Base-by-base conservation (phyloP, 352 stramenopile species). In the Phytopythium helicoides region DNA sequence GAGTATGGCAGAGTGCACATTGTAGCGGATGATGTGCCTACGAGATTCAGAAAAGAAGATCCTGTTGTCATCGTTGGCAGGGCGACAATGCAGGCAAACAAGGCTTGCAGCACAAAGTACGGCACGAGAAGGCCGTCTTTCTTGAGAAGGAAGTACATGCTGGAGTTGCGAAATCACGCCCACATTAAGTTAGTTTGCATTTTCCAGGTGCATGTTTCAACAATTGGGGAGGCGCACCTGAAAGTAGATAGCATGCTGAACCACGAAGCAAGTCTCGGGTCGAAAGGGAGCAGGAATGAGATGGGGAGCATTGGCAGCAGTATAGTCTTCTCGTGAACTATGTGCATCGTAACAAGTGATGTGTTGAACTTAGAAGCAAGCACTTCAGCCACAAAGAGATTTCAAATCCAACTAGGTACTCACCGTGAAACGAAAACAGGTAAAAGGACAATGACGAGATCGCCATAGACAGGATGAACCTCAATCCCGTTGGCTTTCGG, bases 271-370 rank as follows among this genome's bases (percentile, higher is more conserved):
- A 95, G 44, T 22, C 93, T 66, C 19, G 76, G 58, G 11, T 80
- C 68, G 35, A 86, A 57, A 15, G 63, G 56, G 59, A 81, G 83
- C 23, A 98, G 65, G 6, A 98, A 76, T n/a, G 84, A 87, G 10
- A 96, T 75, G 1, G 96, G 95, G 33, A 97, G 76, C 35, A 98
- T 50, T n/a, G 92, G 77, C 25, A 98, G 71, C 52, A 99, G 62
- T 49, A 98, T 98, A 7, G 92, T 90, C 63, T 99, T 99, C 64
- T 99, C 96, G 54, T 99, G 96, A 37, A 99, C 96, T 93, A 42
- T n/a, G n/a, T 12, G n/a, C 47, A 55, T 40, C 25, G 46, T 9
- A 9, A 51, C 45, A 21, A 60, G 25, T 28, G 25, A 35, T 22
- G 3, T 14, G 22, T 8, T 25, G 28, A 33, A 9, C 28, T 33